Percentiles rank a stretch among this genome's conserved stretches.
Conservation (phyloP, 2,329 filamentous ascomycete species). For the Phialocephala subalpina region DNA sequence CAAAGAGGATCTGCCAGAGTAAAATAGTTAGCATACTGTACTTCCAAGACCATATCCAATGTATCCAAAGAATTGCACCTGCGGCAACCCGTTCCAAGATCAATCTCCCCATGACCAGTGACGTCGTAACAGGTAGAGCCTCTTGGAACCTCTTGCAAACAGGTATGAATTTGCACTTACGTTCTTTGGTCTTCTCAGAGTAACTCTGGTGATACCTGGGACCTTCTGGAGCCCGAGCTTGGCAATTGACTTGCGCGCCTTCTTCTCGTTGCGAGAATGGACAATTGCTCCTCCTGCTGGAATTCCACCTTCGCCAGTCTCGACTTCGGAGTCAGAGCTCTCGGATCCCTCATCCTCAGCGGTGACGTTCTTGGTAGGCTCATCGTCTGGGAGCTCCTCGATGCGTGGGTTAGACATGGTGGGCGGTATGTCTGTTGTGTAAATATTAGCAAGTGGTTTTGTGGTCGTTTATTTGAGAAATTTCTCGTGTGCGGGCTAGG, state of each 20-base stretch:
- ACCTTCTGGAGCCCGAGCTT: conserved; percentile 98
- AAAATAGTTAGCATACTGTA: background rate
- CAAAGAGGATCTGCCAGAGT: conserved; percentile 85
- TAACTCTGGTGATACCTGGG: conserved; percentile 97
- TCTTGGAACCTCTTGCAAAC: background rate
- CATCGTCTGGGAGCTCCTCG: conserved; percentile 95
- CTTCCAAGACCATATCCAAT: background rate
- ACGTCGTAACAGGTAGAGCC: background rate
- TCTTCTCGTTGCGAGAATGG: conserved; percentile 99
- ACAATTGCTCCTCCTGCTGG: conserved; percentile 89
- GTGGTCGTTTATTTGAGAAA: conserved; percentile 32
- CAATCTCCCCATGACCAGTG: background rate
- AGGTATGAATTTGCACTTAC: conserved; percentile 64
- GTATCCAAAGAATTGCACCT: background rate
- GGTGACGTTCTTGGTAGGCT: conserved; percentile 81
- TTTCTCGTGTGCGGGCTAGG: conserved; percentile 39
- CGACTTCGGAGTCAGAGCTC: conserved; percentile 79
- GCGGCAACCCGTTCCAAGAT: background rate
- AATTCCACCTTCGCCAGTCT: conserved; percentile 68
- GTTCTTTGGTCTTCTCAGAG: conserved; percentile 97
- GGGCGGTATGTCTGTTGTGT: conserved; percentile 47
- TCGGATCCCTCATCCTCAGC: conserved; percentile 76
- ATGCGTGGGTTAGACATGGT: conserved; percentile 97
- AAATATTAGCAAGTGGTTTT: conserved; percentile 36
- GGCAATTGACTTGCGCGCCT: conserved; percentile 98